Conservation (phyloP, 148 eudicot species). For the Silene conica region DNA sequence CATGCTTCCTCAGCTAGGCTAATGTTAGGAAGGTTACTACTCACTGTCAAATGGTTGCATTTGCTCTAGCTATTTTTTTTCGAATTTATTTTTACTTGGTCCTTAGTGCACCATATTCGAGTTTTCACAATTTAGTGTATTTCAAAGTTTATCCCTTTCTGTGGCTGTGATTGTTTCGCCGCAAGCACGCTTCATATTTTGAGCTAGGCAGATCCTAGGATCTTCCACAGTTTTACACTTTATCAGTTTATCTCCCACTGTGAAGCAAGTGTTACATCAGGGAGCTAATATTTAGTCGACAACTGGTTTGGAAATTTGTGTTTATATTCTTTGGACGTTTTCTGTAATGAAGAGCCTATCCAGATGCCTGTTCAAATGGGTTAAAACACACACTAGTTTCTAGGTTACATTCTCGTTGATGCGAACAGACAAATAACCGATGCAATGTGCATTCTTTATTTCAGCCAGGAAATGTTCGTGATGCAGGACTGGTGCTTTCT, state of each 20-base stretch:
- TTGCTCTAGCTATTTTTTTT: not conserved
- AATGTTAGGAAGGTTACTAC: not conserved
- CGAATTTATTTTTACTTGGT: too few species aligned
- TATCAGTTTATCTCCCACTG: not conserved
- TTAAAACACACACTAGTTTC: not conserved
- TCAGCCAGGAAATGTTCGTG: not conserved
- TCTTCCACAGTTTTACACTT: not conserved
- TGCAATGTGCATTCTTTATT: not conserved
- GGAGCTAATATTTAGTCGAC: not conserved
- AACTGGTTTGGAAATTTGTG: not conserved
- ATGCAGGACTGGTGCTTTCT: not conserved
- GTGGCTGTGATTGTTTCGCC: not conserved
- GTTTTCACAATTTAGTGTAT: not conserved
- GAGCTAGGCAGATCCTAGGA: not conserved
- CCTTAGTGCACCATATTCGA: too few species aligned
- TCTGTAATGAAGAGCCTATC: not conserved
- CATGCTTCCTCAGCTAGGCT: not conserved
- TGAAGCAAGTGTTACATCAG: not conserved
- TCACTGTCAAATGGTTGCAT: not conserved
- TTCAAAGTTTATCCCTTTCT: too few species aligned
- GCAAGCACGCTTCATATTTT: not conserved
- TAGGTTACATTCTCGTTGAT: conserved; percentile 2
- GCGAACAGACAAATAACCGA: not conserved
- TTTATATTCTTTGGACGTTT: too few species aligned
- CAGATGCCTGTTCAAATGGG: not conserved